Evolutionary conservation across 257 asterid species (phyloP).

Genomic region (Asclepias syriaca): DNA sequence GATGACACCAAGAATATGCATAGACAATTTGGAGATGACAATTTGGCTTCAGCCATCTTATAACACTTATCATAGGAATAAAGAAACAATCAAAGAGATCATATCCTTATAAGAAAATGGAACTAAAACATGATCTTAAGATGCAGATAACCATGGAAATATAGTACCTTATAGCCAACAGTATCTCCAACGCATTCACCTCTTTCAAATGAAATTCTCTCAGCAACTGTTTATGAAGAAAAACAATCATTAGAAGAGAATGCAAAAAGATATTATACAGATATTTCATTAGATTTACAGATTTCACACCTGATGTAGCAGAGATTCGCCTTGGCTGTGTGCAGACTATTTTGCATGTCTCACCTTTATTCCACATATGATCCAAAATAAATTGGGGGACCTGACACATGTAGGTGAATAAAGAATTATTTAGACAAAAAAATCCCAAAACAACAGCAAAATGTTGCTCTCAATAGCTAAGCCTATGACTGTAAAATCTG

Average conservation of each 20-base stretch:
- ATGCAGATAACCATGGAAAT: not conserved
- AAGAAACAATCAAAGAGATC: not conserved
- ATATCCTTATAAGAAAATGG: not conserved
- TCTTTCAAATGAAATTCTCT: constrained; percentile 91
- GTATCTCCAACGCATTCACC: constrained; percentile 83
- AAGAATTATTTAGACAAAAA: not conserved
- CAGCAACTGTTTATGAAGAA: constrained; percentile 69
- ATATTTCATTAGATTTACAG: not conserved
- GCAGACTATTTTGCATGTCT: constrained; percentile 80
- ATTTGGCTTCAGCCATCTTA: not conserved
- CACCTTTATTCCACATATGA: constrained; percentile 79
- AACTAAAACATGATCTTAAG: not conserved
- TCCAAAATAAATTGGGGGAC: constrained; percentile 92
- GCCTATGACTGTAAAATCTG: not conserved
- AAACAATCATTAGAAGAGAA: constrained; percentile 8
- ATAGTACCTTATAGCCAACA: constrained; percentile 87
- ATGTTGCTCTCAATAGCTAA: not conserved
- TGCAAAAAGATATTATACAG: not conserved
- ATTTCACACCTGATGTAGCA: constrained; percentile 71
- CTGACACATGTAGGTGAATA: constrained; percentile 29
- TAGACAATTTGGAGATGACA: not conserved
- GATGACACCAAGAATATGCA: not conserved
- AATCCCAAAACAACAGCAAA: not conserved
- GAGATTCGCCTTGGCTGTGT: constrained; percentile 94
- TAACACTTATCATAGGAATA: not conserved